These are phyloP conservation scores for Hypoxylon sp. DNA, from an alignment of 2,329 filamentous ascomycete genomes.

Conservation along the genomic window DNA sequence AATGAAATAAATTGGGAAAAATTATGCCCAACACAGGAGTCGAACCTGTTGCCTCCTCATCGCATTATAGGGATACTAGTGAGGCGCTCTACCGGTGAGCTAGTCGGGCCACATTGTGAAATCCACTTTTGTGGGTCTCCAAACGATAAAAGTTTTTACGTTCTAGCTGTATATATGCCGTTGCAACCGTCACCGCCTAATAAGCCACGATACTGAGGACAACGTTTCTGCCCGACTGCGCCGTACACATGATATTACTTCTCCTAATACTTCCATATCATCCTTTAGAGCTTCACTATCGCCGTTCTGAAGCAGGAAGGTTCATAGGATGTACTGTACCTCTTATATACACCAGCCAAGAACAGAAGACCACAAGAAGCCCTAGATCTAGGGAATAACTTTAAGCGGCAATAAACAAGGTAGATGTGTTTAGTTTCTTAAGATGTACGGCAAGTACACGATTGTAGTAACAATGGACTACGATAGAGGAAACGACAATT, in stretches of 20 bases:
- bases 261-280: too few relatives aligned
- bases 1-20: neutral
- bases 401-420: neutral
- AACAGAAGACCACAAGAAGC: neutral
- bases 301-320: neutral
- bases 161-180: neutral
- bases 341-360: neutral
- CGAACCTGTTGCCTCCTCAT: constrained; percentile 33
- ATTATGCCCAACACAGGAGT: constrained; percentile 26
- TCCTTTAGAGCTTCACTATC: neutral
- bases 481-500: neutral
- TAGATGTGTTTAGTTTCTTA: too few relatives aligned
- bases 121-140: neutral
- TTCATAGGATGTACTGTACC: neutral
- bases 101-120: constrained; percentile 11
- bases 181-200: neutral
- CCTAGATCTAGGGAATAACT: neutral
- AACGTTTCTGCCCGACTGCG: neutral
- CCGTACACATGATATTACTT: too few relatives aligned
- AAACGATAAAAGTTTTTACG: neutral
- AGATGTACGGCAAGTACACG: neutral
- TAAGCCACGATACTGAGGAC: neutral
- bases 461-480: neutral
- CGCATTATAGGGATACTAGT: constrained; percentile 9
- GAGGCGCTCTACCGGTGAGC: constrained; percentile 31